A percentile compares a stretch with the other conserved stretches of the same genome.
phyloP scores from a whole-genome alignment of 345 rosid species.

The Raphanus sativus region DNA sequence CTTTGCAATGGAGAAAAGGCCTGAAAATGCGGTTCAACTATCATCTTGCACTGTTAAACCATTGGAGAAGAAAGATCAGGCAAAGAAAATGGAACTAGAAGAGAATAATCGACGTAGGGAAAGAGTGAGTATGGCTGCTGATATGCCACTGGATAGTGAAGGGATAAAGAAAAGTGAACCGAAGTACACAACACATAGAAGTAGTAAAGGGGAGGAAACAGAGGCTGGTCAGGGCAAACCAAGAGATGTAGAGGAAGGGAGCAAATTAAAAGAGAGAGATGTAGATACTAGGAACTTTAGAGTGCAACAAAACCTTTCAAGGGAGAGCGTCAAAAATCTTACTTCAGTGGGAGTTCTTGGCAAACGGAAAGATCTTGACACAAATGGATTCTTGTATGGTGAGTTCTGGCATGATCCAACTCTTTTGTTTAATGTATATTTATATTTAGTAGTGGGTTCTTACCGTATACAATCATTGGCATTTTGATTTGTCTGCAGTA shows the following conservation, averaged over 20 bases:
- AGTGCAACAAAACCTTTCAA: constrained; percentile 3
- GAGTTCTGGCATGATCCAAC: constrained; percentile 35
- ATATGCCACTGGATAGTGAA: constrained; percentile 39
- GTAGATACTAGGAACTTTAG: constrained; percentile 13
- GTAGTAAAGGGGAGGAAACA: constrained; percentile 40
- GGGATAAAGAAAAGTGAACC: constrained; percentile 45
- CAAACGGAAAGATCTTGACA: constrained; percentile 61
- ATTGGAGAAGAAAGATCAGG: constrained; percentile 45
- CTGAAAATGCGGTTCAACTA: constrained; percentile 34
- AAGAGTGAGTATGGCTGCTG: constrained; percentile 35
- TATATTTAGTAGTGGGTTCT: no score
- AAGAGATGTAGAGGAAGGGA: constrained; percentile 36
- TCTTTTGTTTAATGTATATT: not conserved
- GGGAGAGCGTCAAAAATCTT: constrained; percentile 20
- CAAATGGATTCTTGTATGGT: constrained; percentile 69
- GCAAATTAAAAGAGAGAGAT: constrained; percentile 27
- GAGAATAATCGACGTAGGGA: constrained; percentile 43
- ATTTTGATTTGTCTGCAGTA: no score
- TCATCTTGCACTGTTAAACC: constrained; percentile 32
- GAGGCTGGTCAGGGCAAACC: constrained; percentile 42
- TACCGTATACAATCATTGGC: no score
- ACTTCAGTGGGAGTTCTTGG: constrained; percentile 40
- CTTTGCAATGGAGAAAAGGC: constrained; percentile 22
- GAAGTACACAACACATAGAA: constrained; percentile 39
- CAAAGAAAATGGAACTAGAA: constrained; percentile 41